These are phyloP conservation scores for Ceratocystis ficicola DNA, from an alignment of 2,329 filamentous ascomycete species.

Conservation along the genomic window DNA sequence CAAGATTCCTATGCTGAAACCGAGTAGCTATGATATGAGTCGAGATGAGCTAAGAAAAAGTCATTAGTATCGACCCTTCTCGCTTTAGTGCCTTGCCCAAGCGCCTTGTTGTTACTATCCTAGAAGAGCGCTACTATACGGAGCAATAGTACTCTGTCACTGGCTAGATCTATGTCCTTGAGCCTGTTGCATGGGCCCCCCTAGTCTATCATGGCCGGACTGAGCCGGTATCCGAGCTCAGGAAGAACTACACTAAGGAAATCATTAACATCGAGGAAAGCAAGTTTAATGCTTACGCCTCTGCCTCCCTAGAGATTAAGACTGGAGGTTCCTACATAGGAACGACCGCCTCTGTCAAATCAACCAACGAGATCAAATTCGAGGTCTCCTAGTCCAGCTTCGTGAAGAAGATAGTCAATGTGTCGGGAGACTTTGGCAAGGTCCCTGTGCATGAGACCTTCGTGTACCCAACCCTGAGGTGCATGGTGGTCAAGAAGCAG, in stretches of 20 bases:
- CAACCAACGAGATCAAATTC: too few relatives aligned
- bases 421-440: too few relatives aligned
- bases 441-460: too few relatives aligned
- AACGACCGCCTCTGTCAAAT: too few relatives aligned
- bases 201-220: background rate
- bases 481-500: too few relatives aligned
- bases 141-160: background rate
- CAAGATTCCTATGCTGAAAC: background rate
- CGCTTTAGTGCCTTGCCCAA: background rate
- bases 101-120: background rate
- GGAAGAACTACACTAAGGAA: background rate
- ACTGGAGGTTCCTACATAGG: background rate
- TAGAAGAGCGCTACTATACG: background rate
- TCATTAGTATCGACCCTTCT: background rate
- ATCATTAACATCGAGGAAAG: background rate
- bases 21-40: background rate
- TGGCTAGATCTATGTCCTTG: background rate
- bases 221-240: background rate
- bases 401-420: too few relatives aligned
- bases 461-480: too few relatives aligned
- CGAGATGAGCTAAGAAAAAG: background rate
- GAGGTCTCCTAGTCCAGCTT: too few relatives aligned
- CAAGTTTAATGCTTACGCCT: background rate
- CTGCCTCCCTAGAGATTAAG: background rate
- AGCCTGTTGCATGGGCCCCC: background rate